Percentiles rank a stretch among this genome's conserved stretches.
Evolutionary conservation across 768 basidiomycete genomes (phyloP).

Genomic region (Podaxis sp.): DNA sequence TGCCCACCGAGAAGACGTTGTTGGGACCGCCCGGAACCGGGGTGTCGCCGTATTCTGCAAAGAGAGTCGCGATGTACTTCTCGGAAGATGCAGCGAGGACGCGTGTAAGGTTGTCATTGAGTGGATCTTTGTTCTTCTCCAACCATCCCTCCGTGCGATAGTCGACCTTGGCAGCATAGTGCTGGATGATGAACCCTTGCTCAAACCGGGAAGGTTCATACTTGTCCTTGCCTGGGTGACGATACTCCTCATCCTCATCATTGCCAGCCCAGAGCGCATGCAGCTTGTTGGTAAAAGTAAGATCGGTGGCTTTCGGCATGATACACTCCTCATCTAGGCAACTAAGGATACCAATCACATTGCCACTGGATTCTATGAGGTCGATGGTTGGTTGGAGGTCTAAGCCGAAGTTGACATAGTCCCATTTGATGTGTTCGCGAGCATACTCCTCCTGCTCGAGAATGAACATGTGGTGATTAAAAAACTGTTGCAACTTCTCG

Average conservation of each 20-base stretch:
- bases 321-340: conserved; percentile 98
- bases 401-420: conserved; percentile 96
- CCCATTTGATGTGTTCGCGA: conserved; percentile 95
- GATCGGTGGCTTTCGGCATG: conserved; percentile 98
- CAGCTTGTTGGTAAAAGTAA: conserved; percentile 93
- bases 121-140: conserved; percentile 99
- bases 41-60: conserved; percentile 73
- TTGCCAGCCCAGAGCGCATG: conserved; percentile 69
- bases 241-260: conserved; percentile 49
- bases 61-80: conserved; percentile 77
- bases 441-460: conserved; percentile 99
- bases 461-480: conserved; percentile 99
- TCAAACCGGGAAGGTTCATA: conserved; percentile 87
- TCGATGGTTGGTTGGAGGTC: conserved; percentile 99
- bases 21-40: conserved; percentile 32
- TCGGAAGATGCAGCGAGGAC: conserved; percentile 83
- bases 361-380: conserved; percentile 86
- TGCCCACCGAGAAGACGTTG: conserved; percentile 46
- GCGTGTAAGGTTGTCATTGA: conserved; percentile 93
- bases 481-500: conserved; percentile 96
- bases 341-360: conserved; percentile 84
- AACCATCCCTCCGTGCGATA: conserved; percentile 96
- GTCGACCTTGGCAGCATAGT: conserved; percentile 96
- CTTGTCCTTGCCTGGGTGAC: conserved; percentile 77
- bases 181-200: conserved; percentile 92